phyloP scores from a whole-genome alignment of 2,329 filamentous ascomycete species.

The Fusarium pininemorale region DNA sequence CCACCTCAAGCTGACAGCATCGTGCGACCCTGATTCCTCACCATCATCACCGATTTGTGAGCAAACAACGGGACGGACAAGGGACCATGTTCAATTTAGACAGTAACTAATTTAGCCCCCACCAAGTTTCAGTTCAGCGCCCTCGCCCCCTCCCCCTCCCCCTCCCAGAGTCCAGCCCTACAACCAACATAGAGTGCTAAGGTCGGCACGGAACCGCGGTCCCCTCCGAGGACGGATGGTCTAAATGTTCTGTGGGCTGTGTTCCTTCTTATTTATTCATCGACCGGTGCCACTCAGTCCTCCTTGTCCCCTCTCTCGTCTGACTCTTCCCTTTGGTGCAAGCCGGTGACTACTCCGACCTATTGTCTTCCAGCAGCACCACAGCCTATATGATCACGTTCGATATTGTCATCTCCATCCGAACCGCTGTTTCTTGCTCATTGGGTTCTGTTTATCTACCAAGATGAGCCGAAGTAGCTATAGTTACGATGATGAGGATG shows the following conservation, averaged over 20 bases:
- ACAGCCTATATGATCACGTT: background rate
- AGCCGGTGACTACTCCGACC: background rate
- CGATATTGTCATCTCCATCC: background rate
- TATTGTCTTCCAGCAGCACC: background rate
- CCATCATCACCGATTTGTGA: no score
- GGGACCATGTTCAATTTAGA: no score
- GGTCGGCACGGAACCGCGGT: background rate
- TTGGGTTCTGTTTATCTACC: background rate
- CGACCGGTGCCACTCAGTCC: background rate
- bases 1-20: no score
- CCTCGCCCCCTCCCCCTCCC: background rate
- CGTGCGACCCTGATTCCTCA: no score
- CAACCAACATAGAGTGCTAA: background rate
- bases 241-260: background rate
- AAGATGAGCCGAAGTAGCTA: slow-evolving; percentile 49
- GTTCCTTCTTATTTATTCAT: slow-evolving; percentile 2
- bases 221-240: slow-evolving; percentile 2
- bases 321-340: background rate
- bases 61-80: no score
- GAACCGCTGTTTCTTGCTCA: background rate
- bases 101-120: no score
- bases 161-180: slow-evolving; percentile 38
- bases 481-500: slow-evolving; percentile 64
- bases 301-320: background rate
- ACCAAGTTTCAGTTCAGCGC: no score